Percentiles rank a stretch among this genome's conserved stretches.
phyloP scores from a whole-genome alignment of 2,329 filamentous ascomycete species.

The Didymella glomerata region DNA sequence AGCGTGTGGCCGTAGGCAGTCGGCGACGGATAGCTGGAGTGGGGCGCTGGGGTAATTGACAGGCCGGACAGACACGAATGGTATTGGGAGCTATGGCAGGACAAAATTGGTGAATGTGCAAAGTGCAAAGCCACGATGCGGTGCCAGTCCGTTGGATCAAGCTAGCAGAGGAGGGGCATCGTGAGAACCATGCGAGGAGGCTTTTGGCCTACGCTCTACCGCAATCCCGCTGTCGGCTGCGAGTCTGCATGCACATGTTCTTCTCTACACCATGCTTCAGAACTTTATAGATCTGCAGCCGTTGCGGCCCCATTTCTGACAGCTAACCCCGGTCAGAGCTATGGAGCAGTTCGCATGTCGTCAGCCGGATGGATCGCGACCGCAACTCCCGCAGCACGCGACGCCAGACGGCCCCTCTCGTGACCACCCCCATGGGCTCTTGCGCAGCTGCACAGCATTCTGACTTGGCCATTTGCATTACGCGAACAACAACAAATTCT shows the following conservation, averaged over 20 bases:
- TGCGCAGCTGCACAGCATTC: conserved; percentile 7
- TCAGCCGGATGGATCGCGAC: conserved; percentile 17
- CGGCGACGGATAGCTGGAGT: background rate
- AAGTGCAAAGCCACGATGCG: conserved; percentile 1
- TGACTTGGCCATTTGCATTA: background rate
- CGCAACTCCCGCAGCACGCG: conserved; percentile 20
- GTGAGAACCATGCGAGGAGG: conserved; percentile 14
- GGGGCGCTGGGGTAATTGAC: background rate
- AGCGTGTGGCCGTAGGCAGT: background rate
- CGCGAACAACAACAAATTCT: background rate
- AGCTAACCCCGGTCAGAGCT: conserved; percentile 14
- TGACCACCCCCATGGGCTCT: conserved; percentile 17
- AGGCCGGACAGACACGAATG: background rate
- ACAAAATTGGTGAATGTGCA: conserved; percentile 4
- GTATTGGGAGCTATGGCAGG: background rate
- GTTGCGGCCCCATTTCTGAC: background rate
- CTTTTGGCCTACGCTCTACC: background rate
- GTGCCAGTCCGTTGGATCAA: conserved; percentile 1
- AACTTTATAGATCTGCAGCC: conserved; percentile 2
- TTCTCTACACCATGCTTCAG: conserved; percentile 1
- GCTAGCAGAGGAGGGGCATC: conserved; percentile 19
- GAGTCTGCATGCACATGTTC: background rate
- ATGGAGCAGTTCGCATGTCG: conserved; percentile 20
- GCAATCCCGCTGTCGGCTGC: conserved; percentile 16
- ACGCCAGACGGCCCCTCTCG: conserved; percentile 19